Evolutionary conservation across 306 rosid genomes (phyloP), one percentile per base, ranked within the genome.

Genomic region (Cucurbita pepo): DNA sequence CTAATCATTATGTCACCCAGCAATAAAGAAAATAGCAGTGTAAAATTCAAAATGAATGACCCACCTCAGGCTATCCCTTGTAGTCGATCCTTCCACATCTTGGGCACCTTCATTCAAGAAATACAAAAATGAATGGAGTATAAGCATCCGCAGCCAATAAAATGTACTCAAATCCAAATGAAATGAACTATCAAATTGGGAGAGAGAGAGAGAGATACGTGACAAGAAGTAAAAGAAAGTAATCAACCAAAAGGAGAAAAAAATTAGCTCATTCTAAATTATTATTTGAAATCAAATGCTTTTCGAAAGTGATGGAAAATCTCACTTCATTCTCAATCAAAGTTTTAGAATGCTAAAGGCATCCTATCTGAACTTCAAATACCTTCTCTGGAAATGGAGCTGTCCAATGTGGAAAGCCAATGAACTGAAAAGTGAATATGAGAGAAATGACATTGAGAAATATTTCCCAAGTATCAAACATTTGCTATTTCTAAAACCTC

Each of bases 31-130:
- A 41, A n/a, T 41, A n/a, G 36, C 72, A 21, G n/a, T 69, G 48
- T 25, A 16, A 48, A 11, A 50, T 51, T 54, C 15, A 60, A 60
- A 75, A 36, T 74, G 71, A 65, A 59, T 72, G 76, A 48, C 91
- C 75, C 70, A 88, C 96, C 96, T 84, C 75, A 66, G 59, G 81
- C 64, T 83, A 69, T 79, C 78, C 56, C 7, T 48, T 67, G 78
- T 12, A 53, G 52, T 76, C 38, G 86, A 57, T 84, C 84, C 82
- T 77, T 84, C 89, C 73, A 85, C 81, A 61, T 64, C 77, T 77
- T 78, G 63, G 12, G 76, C 82, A 83, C 89, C 98, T 93, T 73
- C 61, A 38, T 18, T 13, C 47, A 74, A 61, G 69, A 44, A 64
- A 73, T 55, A 57, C n/a, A 57, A 75, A 12, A 64, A 66, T 67